Percentiles rank a stretch among this genome's conserved stretches.
Evolutionary conservation across 164 flowering plant species (phyloP).

Genomic region (Liquidambar formosana): DNA sequence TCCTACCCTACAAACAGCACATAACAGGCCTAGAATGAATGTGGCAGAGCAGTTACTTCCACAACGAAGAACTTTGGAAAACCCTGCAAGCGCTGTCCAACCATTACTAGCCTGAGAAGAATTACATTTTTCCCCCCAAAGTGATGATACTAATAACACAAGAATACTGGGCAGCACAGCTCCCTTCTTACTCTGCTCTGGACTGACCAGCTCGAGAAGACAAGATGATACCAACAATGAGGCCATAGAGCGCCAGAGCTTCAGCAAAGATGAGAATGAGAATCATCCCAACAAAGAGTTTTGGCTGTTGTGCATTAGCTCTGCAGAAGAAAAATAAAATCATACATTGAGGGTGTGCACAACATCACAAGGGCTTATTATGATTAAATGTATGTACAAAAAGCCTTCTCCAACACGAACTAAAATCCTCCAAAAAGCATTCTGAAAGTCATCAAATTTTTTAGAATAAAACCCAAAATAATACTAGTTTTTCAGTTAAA

Average conservation of each 20-base stretch:
- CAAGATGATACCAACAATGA: conserved; percentile 60
- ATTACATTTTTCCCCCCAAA: not conserved
- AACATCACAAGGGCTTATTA: no score
- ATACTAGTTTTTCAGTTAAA: no score
- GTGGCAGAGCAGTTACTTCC: conserved; percentile 1
- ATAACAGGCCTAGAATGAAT: not conserved
- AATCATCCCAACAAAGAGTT: conserved; percentile 66
- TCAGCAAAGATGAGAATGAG: conserved; percentile 66
- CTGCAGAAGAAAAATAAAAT: conserved; percentile 22
- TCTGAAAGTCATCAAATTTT: no score
- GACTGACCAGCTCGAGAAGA: conserved; percentile 69
- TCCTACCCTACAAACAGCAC: conserved; percentile 24
- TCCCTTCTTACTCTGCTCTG: conserved; percentile 45
- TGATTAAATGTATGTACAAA: no score
- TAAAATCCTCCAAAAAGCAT: no score
- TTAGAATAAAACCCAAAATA: no score
- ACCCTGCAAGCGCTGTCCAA: conserved; percentile 9
- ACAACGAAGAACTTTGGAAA: not conserved
- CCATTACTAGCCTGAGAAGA: conserved; percentile 6
- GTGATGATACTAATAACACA: conserved; percentile 2
- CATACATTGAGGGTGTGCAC: no score
- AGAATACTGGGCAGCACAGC: conserved; percentile 9
- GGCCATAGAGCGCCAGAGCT: conserved; percentile 62
- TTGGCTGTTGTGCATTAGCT: conserved; percentile 65
- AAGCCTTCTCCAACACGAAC: no score